Evolutionary conservation across 257 asterid genomes (phyloP).

Genomic region (Plectranthus barbatus): DNA sequence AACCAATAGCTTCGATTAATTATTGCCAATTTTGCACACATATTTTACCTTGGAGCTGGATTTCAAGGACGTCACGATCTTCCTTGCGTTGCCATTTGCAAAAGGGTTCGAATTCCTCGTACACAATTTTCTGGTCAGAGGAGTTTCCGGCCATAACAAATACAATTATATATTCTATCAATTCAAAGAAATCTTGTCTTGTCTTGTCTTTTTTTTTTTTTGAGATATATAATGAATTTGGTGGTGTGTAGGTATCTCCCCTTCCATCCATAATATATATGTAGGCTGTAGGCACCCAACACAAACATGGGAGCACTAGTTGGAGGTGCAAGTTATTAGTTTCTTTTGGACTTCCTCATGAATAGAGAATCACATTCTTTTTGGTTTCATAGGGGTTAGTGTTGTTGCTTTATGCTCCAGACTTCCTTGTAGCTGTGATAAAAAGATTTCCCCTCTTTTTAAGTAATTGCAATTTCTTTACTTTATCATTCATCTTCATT

Average conservation of each 20-base stretch:
- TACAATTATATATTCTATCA: too few species aligned
- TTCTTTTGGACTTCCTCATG: constrained; percentile 26
- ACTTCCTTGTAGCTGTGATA: not conserved
- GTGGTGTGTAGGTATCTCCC: not conserved
- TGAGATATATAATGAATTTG: not conserved
- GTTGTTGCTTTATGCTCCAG: constrained; percentile 24
- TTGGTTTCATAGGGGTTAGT: constrained; percentile 3
- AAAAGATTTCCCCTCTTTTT: not conserved
- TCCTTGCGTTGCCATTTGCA: constrained; percentile 55
- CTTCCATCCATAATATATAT: too few species aligned
- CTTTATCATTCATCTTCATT: too few species aligned
- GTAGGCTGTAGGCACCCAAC: not conserved
- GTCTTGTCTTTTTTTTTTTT: not conserved
- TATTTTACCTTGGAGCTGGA: constrained; percentile 46
- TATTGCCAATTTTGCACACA: too few species aligned
- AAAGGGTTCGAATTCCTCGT: constrained; percentile 54
- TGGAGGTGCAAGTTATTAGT: constrained; percentile 21
- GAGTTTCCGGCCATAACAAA: constrained; percentile 26
- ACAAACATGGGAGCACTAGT: not conserved
- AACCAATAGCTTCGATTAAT: too few species aligned
- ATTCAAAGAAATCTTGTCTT: not conserved
- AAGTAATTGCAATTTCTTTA: constrained; percentile 7
- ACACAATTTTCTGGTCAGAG: not conserved
- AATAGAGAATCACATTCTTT: constrained; percentile 30
- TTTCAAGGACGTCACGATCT: constrained; percentile 38